Evolutionary conservation across 306 rosid genomes (phyloP), one percentile per base, ranked within the genome.

Genomic region (Cajanus cajan): DNA sequence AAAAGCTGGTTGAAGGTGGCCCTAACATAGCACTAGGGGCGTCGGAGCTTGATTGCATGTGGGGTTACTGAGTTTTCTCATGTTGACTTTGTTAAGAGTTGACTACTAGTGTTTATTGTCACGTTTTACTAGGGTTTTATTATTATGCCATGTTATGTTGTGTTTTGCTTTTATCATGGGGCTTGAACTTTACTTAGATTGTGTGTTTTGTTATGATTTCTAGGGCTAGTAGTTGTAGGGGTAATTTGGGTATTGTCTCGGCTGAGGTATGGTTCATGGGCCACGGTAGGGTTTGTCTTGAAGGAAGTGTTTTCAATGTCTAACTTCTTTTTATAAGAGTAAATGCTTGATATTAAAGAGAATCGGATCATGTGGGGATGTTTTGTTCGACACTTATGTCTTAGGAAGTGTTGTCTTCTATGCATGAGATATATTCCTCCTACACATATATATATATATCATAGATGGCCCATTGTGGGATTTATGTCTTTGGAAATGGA

Each of bases 11-110:
- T 0, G 86, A 82, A 1, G 73, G 65, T 28, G 83, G 73, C 14
- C 4, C 58, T 0, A 33, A 31, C 55, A 31, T 81, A 77, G 57
- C 68, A 6, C 6, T 90, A 44, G 90, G 82, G 11, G 58, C 89
- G 16, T 54, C 93, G 4, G 97, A 93, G 78, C 88, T 89, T 12
- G 97, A 91, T 69, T 90, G 93, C 88, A 88, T 93, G 98, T 96
- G 99, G 99, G 82, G 89, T 8, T 93, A 85, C 68, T 59, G 14
- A n/a, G 1, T 31, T 0, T 5, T 25, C 39, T 28, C 2, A 2
- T 13, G 66, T 14, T 6, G 66, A 6, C 19, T 14, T 31, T 59
- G 0, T 6, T 5, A 39, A 36, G 31, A 4, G n/a, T 33, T 33
- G 67, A 62, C n/a, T 2, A 9, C 13, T 2, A 37, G 8, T 15